Percentiles rank a stretch among this genome's conserved stretches.
These are phyloP conservation scores for Botrytis fragariae DNA, from an alignment of 2,329 filamentous ascomycete species.

Conservation along the genomic window DNA sequence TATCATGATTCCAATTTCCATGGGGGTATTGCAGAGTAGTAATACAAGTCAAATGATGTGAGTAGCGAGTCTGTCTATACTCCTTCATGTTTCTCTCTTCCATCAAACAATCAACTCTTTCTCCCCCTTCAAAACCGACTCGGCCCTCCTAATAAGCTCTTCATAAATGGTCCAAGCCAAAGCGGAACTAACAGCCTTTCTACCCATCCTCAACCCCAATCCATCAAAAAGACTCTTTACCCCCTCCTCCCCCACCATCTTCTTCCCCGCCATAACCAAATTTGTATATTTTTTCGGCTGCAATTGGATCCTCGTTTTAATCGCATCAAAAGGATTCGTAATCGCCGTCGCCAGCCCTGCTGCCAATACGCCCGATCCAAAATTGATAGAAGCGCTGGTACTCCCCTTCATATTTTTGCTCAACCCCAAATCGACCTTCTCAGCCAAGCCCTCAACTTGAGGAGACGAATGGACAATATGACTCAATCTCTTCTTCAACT, in stretches of 20 bases:
- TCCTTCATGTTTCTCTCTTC: no score
- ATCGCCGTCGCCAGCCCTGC: constrained; percentile 80
- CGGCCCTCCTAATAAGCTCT: constrained; percentile 77
- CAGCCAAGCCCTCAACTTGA: constrained; percentile 26
- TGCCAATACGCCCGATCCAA: constrained; percentile 75
- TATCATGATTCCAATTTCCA: neutral
- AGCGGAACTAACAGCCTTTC: constrained; percentile 92
- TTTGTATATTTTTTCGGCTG: constrained; percentile 82
- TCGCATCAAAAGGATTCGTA: constrained; percentile 94
- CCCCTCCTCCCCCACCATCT: constrained; percentile 82
- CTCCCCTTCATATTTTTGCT: constrained; percentile 32
- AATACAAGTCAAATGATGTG: neutral
- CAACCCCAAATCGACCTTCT: neutral
- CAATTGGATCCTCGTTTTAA: constrained; percentile 92
- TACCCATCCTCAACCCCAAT: constrained; percentile 77
- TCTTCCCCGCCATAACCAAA: constrained; percentile 69
- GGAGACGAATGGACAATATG: constrained; percentile 31
- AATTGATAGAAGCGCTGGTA: constrained; percentile 72
- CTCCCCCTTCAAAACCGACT: constrained; percentile 26
- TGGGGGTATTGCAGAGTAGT: neutral
- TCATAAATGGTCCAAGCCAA: constrained; percentile 97
- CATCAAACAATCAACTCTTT: constrained; percentile 8
- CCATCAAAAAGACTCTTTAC: constrained; percentile 80
- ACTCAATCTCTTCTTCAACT: constrained; percentile 64
- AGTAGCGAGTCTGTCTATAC: neutral